A percentile compares a stretch with the other conserved stretches of the same genome.
Evolutionary conservation across 176 grass and related monocot species (phyloP).

Genomic region (Oryza punctata): DNA sequence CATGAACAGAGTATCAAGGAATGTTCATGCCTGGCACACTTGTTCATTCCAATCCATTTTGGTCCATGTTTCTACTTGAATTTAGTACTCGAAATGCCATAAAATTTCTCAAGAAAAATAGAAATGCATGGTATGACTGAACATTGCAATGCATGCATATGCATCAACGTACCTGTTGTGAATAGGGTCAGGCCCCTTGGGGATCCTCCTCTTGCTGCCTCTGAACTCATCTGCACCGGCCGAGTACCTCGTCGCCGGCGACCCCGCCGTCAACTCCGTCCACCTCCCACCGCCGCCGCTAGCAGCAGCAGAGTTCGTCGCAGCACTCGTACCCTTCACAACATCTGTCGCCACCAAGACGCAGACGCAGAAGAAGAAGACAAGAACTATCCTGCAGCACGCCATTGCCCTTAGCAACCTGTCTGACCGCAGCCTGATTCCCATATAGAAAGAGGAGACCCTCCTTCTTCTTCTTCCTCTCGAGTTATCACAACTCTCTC

Average conservation of each 20-base stretch:
- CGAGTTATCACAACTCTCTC: not conserved
- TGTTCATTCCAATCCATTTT: not conserved
- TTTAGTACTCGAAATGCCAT: not conserved
- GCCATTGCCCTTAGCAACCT: conserved; percentile 41
- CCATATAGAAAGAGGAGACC: conserved; percentile 35
- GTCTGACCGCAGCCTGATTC: conserved; percentile 20
- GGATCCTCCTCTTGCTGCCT: conserved; percentile 72
- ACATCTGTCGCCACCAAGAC: conserved; percentile 29
- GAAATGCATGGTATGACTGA: not conserved
- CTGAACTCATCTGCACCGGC: conserved; percentile 35
- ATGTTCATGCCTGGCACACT: not conserved
- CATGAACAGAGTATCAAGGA: not conserved
- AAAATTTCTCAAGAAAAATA: not conserved
- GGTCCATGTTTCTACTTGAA: not conserved
- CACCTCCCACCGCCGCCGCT: not conserved
- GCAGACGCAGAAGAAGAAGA: conserved; percentile 34
- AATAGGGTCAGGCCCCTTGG: conserved; percentile 72
- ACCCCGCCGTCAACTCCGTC: not conserved
- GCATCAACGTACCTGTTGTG: conserved; percentile 66
- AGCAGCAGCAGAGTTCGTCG: not conserved
- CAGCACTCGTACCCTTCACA: not conserved
- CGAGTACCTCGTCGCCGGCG: not conserved
- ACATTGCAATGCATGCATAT: not conserved
- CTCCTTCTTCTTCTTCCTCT: not conserved
- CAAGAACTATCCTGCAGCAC: conserved; percentile 25